Conservation (phyloP, 305 asterid species). For the Salvia sclarea region DNA sequence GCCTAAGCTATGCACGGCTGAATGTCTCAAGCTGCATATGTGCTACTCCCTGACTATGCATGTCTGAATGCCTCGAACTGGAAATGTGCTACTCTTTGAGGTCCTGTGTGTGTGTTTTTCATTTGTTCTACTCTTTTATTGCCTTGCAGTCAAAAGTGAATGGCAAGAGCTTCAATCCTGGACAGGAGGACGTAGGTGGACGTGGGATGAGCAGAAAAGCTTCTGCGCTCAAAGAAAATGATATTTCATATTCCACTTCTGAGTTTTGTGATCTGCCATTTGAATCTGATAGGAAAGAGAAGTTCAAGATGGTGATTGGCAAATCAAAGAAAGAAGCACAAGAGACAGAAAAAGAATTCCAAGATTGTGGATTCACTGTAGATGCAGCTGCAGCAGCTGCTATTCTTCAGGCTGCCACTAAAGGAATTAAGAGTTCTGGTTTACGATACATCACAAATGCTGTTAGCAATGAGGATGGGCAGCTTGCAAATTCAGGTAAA, state of each 20-base stretch:
- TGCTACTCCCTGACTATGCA: background rate
- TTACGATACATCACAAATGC: conserved; percentile 39
- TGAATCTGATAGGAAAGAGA: conserved; percentile 78
- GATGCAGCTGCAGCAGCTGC: conserved; percentile 86
- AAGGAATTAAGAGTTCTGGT: conserved; percentile 65
- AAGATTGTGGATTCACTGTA: conserved; percentile 52
- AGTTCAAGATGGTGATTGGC: conserved; percentile 83
- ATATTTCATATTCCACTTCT: conserved; percentile 32
- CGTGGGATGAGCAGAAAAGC: conserved; percentile 42
- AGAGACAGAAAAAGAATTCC: conserved; percentile 49
- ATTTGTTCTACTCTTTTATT: too few species aligned
- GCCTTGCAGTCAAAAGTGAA: conserved; percentile 54
- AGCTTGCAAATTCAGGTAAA: conserved; percentile 21
- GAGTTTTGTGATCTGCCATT: conserved; percentile 48
- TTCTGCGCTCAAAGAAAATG: conserved; percentile 38
- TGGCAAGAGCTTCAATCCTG: conserved; percentile 45
- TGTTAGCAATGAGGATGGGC: conserved; percentile 38
- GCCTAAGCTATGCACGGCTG: background rate
- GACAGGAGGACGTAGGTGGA: conserved; percentile 43
- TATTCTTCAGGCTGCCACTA: conserved; percentile 85
- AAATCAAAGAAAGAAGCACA: conserved; percentile 70
- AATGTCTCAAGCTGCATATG: background rate
- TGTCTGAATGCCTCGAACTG: background rate
- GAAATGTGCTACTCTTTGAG: background rate
- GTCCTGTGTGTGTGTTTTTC: conserved; percentile 9